Evolutionary conservation across 106 monocot species (phyloP).

Genomic region (Apostasia ramifera): DNA sequence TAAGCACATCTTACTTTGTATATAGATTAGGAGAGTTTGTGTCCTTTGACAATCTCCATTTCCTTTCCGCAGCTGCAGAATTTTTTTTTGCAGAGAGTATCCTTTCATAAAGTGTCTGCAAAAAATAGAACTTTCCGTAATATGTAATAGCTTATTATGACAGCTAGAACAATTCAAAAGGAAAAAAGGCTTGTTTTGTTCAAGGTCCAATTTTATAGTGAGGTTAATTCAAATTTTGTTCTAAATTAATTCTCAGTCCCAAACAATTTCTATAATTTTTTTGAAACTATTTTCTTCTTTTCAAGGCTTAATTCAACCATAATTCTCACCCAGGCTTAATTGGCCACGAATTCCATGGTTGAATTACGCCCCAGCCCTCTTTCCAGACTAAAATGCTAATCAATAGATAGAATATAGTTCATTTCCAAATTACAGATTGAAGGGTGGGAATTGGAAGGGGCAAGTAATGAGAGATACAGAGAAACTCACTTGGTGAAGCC

Average conservation of each 20-base stretch:
- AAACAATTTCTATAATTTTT: too few relatives aligned
- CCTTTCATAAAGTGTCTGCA: slow-evolving; percentile 87
- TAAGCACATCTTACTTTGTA: slow-evolving; percentile 43
- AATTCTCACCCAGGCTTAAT: too few relatives aligned
- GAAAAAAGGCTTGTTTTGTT: neutral
- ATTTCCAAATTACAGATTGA: too few relatives aligned
- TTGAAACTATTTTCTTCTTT: too few relatives aligned
- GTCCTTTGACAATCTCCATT: slow-evolving; percentile 60
- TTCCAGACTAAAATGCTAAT: too few relatives aligned
- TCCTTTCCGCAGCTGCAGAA: slow-evolving; percentile 59
- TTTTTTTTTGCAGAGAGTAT: slow-evolving; percentile 88
- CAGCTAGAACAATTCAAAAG: neutral
- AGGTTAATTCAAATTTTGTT: too few relatives aligned
- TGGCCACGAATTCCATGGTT: too few relatives aligned
- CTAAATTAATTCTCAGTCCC: too few relatives aligned
- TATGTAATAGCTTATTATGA: neutral
- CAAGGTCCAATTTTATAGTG: too few relatives aligned
- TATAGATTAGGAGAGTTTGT: slow-evolving; percentile 53
- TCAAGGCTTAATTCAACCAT: too few relatives aligned
- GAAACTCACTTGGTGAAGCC: slow-evolving; percentile 70
- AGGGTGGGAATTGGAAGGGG: neutral
- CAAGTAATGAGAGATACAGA: neutral
- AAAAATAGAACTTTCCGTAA: neutral
- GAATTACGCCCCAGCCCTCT: too few relatives aligned
- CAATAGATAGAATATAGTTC: too few relatives aligned